These are phyloP conservation scores for Abrus pulchellus DNA, from an alignment of 306 rosid species.

Conservation along the genomic window DNA sequence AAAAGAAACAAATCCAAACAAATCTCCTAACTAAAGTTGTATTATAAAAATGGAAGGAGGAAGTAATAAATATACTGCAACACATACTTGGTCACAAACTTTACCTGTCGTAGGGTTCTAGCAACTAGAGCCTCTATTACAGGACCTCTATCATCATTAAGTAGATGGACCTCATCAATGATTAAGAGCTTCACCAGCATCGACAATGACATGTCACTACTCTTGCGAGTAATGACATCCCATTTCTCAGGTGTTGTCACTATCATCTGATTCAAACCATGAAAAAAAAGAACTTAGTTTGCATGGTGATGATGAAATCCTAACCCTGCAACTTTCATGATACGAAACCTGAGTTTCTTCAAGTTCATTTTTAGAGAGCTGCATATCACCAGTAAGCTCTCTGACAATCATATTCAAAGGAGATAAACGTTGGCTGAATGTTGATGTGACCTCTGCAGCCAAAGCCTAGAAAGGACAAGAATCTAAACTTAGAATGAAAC, in stretches of 20 bases:
- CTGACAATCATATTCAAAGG: conserved; percentile 90
- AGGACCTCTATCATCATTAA: conserved; percentile 98
- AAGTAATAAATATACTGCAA: not conserved
- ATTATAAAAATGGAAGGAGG: not conserved
- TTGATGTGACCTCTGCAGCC: conserved; percentile 95
- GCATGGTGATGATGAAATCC: conserved; percentile 38
- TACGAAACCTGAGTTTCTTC: conserved; percentile 94
- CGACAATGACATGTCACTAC: conserved; percentile 97
- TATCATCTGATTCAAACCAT: conserved; percentile 82
- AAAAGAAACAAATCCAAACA: not conserved
- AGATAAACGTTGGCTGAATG: conserved; percentile 95
- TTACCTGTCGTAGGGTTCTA: conserved; percentile 95
- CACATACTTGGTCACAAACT: conserved; percentile 23
- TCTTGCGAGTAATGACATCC: conserved; percentile 99
- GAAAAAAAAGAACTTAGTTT: conserved; percentile 34
- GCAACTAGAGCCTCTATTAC: conserved; percentile 98
- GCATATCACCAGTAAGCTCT: conserved; percentile 99
- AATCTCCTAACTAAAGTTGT: not conserved
- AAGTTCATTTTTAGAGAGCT: conserved; percentile 89
- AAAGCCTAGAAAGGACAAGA: conserved; percentile 73
- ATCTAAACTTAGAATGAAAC: conserved; percentile 36
- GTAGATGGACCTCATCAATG: conserved; percentile 96
- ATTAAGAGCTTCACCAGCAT: conserved; percentile 96
- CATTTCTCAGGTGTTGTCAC: conserved; percentile 99
- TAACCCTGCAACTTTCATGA: conserved; percentile 41